Percentiles rank a stretch among this genome's conserved stretches.
phyloP scores from a whole-genome alignment of 2,329 filamentous ascomycete genomes.

The Xylaria sp. region DNA sequence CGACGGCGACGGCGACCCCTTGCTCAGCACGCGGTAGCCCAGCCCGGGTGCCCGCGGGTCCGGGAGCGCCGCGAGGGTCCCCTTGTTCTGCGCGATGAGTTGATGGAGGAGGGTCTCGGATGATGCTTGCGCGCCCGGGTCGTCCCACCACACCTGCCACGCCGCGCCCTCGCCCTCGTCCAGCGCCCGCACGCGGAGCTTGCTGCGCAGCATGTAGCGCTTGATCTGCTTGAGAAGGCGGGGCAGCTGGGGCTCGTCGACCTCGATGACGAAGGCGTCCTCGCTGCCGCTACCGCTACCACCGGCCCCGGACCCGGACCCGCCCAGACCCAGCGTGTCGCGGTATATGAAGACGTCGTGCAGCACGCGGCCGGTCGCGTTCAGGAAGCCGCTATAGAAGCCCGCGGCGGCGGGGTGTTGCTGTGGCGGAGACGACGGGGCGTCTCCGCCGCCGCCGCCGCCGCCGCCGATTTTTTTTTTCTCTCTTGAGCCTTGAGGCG shows the following conservation, averaged over 20 bases:
- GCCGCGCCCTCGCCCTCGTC: conserved; percentile 66
- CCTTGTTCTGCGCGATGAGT: no score
- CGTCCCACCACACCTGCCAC: conserved; percentile 84
- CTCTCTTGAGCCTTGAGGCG: no score
- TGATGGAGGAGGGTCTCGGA: background rate
- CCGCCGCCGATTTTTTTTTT: conserved; percentile 3
- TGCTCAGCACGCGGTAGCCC: conserved; percentile 54
- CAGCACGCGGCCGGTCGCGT: conserved; percentile 79
- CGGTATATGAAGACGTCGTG: conserved; percentile 92
- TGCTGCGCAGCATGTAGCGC: conserved; percentile 83
- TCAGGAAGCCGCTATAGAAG: conserved; percentile 84
- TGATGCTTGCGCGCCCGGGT: conserved; percentile 31
- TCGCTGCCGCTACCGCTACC: conserved; percentile 18
- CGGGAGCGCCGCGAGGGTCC: conserved; percentile 44
- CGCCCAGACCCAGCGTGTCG: conserved; percentile 40
- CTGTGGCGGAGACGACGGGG: conserved; percentile 30
- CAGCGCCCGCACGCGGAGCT: conserved; percentile 70
- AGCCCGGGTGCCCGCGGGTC: conserved; percentile 60
- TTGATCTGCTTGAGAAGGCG: conserved; percentile 72
- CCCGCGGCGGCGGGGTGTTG: conserved; percentile 43
- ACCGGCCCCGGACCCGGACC: no score
- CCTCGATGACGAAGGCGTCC: conserved; percentile 75
- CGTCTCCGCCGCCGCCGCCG: conserved; percentile 14
- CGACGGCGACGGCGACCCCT: conserved; percentile 33
- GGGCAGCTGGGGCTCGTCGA: conserved; percentile 69